Evolutionary conservation across 192 early-diverging fungal species (phyloP).

Genomic region (Gaertneriomyces sp.): DNA sequence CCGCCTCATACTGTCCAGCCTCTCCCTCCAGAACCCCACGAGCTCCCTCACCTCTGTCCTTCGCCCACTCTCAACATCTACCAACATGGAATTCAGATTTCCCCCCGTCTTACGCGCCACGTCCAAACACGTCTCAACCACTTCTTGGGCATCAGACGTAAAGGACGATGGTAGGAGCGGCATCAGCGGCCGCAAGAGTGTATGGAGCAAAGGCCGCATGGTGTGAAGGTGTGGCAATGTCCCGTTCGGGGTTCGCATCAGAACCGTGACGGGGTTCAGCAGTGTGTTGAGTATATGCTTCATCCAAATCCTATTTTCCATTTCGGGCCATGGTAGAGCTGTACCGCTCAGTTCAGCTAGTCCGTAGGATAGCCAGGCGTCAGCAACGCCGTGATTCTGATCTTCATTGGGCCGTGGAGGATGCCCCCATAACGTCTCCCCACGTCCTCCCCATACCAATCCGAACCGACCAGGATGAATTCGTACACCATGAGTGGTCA

Average conservation of each 20-base stretch:
- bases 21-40: constrained; percentile 25
- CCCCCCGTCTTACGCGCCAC: constrained; percentile 13
- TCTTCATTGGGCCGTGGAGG: no score
- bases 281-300: constrained; percentile 63
- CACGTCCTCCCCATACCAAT: constrained; percentile 55
- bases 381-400: no score
- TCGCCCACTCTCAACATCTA: constrained; percentile 20
- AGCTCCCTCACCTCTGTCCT: constrained; percentile 28
- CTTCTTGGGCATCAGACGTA: no score
- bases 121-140: not conserved
- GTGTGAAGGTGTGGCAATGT: constrained; percentile 37
- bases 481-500: constrained; percentile 55
- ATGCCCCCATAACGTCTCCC: no score
- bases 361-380: not conserved
- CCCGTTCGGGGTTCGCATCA: constrained; percentile 57
- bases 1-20: not conserved
- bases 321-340: constrained; percentile 1
- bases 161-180: no score
- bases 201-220: constrained; percentile 8
- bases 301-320: constrained; percentile 11
- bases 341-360: constrained; percentile 16
- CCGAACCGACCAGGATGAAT: constrained; percentile 44
- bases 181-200: no score
- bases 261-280: constrained; percentile 64
- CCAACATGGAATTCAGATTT: constrained; percentile 31